A percentile compares a stretch with the other conserved stretches of the same genome.
Evolutionary conservation across 2,329 filamentous ascomycete species (phyloP).

Genomic region (Calonectria pauciramosa): DNA sequence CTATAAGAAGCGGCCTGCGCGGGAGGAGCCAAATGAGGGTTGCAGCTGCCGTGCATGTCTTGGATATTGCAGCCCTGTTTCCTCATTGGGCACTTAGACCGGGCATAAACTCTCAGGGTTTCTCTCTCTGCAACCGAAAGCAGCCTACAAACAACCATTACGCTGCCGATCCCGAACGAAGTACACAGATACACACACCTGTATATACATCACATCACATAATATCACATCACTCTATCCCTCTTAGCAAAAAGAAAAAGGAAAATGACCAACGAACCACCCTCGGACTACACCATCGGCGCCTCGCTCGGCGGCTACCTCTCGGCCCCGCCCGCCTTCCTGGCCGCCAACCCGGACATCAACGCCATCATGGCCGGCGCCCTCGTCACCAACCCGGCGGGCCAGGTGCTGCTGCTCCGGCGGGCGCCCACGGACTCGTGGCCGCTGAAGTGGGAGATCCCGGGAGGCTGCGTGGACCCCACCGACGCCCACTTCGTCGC

Average conservation of each 20-base stretch:
- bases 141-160: background rate
- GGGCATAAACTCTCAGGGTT: background rate
- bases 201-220: background rate
- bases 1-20: slow-evolving; percentile 16
- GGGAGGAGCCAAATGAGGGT: background rate
- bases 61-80: background rate
- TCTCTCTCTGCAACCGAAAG: background rate
- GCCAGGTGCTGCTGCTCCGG: slow-evolving; percentile 42
- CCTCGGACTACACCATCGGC: slow-evolving; percentile 31
- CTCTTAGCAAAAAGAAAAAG: background rate
- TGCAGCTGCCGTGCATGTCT: background rate
- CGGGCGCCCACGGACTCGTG: slow-evolving; percentile 46
- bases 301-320: slow-evolving; percentile 34
- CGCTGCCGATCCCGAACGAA: background rate
- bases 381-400: slow-evolving; percentile 36
- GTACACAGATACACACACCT: background rate
- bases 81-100: background rate
- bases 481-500: slow-evolving; percentile 38
- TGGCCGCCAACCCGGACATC: slow-evolving; percentile 37
- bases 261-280: slow-evolving; percentile 11
- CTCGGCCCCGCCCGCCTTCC: slow-evolving; percentile 31
- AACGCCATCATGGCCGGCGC: slow-evolving; percentile 43
- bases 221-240: background rate
- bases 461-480: slow-evolving; percentile 42
- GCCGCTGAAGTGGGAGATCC: slow-evolving; percentile 45